phyloP scores from a whole-genome alignment of 306 rosid genomes.

The Alnus rubra region DNA sequence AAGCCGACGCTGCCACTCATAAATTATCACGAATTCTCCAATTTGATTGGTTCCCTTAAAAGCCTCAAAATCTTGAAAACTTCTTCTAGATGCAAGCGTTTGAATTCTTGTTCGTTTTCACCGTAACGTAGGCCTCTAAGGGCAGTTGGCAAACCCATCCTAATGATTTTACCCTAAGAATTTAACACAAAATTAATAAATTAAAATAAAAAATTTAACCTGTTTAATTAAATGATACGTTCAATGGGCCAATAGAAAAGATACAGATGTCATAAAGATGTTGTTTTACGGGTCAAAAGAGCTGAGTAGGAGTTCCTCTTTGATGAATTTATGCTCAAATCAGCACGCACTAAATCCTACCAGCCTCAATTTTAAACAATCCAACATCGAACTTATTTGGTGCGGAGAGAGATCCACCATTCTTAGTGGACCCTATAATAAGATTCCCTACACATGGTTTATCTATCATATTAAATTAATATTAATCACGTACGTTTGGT shows the following conservation, averaged over 20 bases:
- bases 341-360: slow-evolving; percentile 19
- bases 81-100: no score
- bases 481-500: slow-evolving; percentile 24
- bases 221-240: no score
- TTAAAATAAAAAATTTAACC: no score
- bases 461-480: slow-evolving; percentile 1
- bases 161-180: no score
- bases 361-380: slow-evolving; percentile 15
- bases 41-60: background rate
- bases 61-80: background rate
- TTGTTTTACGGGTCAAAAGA: background rate
- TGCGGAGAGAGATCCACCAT: slow-evolving; percentile 31
- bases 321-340: slow-evolving; percentile 6
- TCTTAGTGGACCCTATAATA: slow-evolving; percentile 21
- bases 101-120: no score
- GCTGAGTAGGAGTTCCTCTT: slow-evolving; percentile 10
- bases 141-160: no score
- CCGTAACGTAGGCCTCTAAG: no score
- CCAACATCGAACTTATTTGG: background rate
- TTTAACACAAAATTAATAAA: no score
- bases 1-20: background rate
- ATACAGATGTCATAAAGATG: background rate
- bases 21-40: background rate
- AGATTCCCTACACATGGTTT: slow-evolving; percentile 25
- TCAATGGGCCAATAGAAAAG: background rate